Percentiles rank a stretch among this genome's conserved stretches.
Evolutionary conservation across 2,329 filamentous ascomycete genomes (phyloP).

Genomic region (Hypoxylon sp.): DNA sequence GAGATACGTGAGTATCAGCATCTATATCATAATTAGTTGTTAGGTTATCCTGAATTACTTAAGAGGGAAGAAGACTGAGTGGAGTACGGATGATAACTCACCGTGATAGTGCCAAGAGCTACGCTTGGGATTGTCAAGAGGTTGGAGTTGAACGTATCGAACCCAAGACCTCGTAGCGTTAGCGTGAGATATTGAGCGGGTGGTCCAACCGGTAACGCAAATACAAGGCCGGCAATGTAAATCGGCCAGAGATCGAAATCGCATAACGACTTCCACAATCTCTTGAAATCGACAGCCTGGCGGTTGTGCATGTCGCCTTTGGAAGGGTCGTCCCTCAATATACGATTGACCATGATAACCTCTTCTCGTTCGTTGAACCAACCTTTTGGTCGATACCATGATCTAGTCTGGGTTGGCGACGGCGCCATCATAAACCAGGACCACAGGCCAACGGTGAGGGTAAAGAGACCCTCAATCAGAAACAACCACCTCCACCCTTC

Average conservation of each 20-base stretch:
- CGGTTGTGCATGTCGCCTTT: slow-evolving; percentile 75
- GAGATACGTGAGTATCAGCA: slow-evolving; percentile 52
- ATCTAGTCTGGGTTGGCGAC: slow-evolving; percentile 65
- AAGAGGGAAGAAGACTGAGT: neutral
- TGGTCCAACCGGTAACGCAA: slow-evolving; percentile 60
- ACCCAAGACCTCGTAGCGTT: slow-evolving; percentile 62
- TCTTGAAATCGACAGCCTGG: slow-evolving; percentile 61
- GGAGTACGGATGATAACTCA: slow-evolving; percentile 9
- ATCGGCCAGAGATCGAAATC: slow-evolving; percentile 75
- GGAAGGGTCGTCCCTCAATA: slow-evolving; percentile 72
- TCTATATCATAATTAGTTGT: slow-evolving; percentile 26
- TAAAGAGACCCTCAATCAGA: slow-evolving; percentile 65
- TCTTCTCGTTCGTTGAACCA: slow-evolving; percentile 75
- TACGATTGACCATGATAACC: slow-evolving; percentile 72
- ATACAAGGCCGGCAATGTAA: slow-evolving; percentile 66
- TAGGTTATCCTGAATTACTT: neutral
- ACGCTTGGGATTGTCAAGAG: slow-evolving; percentile 64
- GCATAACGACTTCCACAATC: slow-evolving; percentile 66
- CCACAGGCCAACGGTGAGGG: slow-evolving; percentile 60
- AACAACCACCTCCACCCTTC: slow-evolving; percentile 66
- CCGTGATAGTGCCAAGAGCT: slow-evolving; percentile 44
- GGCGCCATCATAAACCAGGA: slow-evolving; percentile 64
- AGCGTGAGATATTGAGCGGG: slow-evolving; percentile 64
- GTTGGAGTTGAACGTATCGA: slow-evolving; percentile 64
- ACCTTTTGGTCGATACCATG: slow-evolving; percentile 71